Base-by-base conservation (phyloP, 2,329 filamentous ascomycete species). In the Ophiostoma angusticollis region DNA sequence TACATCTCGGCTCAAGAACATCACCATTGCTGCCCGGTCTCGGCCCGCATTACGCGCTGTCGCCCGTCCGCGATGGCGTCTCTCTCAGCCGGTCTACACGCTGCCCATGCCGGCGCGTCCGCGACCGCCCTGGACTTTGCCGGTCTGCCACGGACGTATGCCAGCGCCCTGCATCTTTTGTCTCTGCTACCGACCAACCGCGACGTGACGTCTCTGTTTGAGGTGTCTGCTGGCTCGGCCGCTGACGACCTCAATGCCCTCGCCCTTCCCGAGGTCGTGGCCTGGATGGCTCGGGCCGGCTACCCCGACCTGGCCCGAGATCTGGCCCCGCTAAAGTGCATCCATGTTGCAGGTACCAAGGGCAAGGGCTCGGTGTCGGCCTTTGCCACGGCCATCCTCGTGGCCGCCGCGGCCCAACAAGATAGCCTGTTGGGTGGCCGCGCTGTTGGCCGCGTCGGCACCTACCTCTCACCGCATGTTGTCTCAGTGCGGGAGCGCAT, bases 171-270 rank as follows among this genome's bases (percentile, higher is more conserved):
- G 28, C 58, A 68, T 39, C 77, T 79, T 41, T 74, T 94, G 49
- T 80, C 84, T 49, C 74, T 74, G 35, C 68, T 94, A 39, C 81
- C 89, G 52, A 80, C 81, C 40, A 94, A 94, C 57, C 80, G 78
- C 50, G 71, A 79, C 28, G 66, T 83, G 42, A 68, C 64, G 7
- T 56, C 58, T 14, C 62, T 71, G 32, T 74, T 74, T 50, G 56
- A 60, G 31, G 52, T 47, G 40, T 39, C 50, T 6, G 34, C 29
- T 5, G 60, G 67, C 19, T 68, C 39, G 16, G 14, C 8, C 12
- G 23, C 22, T 2, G 62, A 80, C 28, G 59, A 67, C 47, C 61
- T 83, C 61, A 93, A 93, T 53, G 67, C 78, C 34, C 67, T 67
- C 39, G 82, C 86, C 6, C 77, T 93, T 35, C 82, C 84, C 0